Base-by-base conservation (phyloP, 208 protist species). In the Novymonas esmeraldas region DNA sequence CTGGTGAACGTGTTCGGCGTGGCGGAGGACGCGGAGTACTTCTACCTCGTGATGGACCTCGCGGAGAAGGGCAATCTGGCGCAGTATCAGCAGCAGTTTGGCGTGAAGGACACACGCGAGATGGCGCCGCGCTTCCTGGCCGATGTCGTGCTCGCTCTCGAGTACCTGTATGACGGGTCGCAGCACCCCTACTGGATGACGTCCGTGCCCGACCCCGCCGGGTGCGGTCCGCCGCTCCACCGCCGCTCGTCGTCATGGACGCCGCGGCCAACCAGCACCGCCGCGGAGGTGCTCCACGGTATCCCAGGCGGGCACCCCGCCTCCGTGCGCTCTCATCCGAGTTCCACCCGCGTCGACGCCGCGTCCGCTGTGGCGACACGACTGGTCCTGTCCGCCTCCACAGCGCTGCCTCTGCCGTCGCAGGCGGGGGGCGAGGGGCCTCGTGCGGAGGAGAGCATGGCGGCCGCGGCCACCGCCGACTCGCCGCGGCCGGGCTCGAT, bases 21-120 rank as follows among this genome's bases (percentile, higher is more conserved):
- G 3, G 67, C 76, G 16, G 84, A 94, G 67, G 80, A 87, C 29
- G 73, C 56, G 0, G 54, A 75, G 6, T 61, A 87, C 34, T 58
- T 93, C 28, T 79, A 79, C 31, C 64, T 96, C 14, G 85, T 96
- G 33, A 93, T 96, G 84, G 91, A 96, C 51, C 42, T 90, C 28
- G 86, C 86, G 16, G 87, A 93, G 64, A 81, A 82, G 24, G 89
- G 87, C 1, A 84, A 90, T 46, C 31, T 96, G 41, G 28, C 72
- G 14, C 46, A 82, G 44, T 92, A 96, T 54, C 71, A 85, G 45
- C 73, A 79, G 26, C 59, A 68, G 31, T 81, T 79, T 31, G 84
- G 81, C 16, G 68, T 87, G n/a, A 65, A 51, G 9, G 66, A 85
- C 65, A 88, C 84, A 52, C 51, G 74, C 20, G 39, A 51, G 36